These are phyloP conservation scores for Phytophthora ramorum DNA, from an alignment of 352 stramenopile species.

Conservation along the genomic window DNA sequence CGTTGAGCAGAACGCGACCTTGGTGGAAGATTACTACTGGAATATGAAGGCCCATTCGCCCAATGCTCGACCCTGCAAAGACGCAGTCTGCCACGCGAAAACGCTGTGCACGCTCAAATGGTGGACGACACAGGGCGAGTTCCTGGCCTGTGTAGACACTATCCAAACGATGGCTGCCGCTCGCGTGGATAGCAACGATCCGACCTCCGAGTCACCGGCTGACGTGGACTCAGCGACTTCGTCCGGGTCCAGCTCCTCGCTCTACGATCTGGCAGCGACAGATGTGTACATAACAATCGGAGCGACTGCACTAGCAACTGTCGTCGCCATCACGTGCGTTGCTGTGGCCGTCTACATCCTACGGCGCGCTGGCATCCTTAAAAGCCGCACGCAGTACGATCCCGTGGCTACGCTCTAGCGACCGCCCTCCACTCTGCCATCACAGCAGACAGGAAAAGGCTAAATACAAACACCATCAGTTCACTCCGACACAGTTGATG, in stretches of 20 bases:
- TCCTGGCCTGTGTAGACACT: conserved; percentile 65
- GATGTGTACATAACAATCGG: conserved; percentile 54
- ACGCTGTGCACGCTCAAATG: conserved; percentile 85
- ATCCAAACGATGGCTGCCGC: conserved; percentile 15
- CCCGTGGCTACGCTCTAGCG: conserved; percentile 59
- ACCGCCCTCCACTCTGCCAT: conserved; percentile 14
- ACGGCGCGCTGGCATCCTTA: conserved; percentile 46
- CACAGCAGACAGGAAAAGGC: conserved; percentile 2
- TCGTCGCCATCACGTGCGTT: conserved; percentile 43
- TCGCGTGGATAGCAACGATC: neutral
- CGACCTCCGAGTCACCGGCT: conserved; percentile 6
- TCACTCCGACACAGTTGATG: neutral
- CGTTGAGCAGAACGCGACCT: conserved; percentile 51
- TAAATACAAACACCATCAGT: conserved; percentile 2
- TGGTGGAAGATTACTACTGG: conserved; percentile 81
- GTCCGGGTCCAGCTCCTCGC: conserved; percentile 9
- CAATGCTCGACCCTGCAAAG: conserved; percentile 50
- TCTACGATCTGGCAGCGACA: conserved; percentile 16
- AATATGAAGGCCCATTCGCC: conserved; percentile 86
- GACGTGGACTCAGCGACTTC: conserved; percentile 12
- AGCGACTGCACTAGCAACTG: conserved; percentile 53
- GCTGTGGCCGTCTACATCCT: conserved; percentile 44
- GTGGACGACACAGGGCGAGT: conserved; percentile 82
- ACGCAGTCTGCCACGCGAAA: conserved; percentile 57
- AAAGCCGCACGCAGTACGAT: conserved; percentile 49